phyloP scores from a whole-genome alignment of 2,329 filamentous ascomycete genomes.

The Botrytis hyacinthi region DNA sequence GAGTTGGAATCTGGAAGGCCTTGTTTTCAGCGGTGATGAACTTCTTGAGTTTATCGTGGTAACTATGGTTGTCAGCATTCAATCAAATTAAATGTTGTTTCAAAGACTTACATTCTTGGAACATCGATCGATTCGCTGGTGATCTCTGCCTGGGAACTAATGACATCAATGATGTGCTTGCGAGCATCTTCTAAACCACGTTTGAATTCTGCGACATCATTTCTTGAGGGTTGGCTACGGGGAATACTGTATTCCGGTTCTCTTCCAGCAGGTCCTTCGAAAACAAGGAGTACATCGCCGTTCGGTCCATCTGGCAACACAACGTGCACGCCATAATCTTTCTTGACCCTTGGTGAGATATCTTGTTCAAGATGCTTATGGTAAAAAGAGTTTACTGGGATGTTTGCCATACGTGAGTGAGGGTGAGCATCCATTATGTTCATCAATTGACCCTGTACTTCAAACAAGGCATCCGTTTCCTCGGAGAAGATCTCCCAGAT shows the following conservation, averaged over 20 bases:
- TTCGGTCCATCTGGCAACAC: conserved; percentile 64
- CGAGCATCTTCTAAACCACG: conserved; percentile 55
- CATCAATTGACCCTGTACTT: conserved; percentile 72
- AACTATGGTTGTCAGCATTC: conserved; percentile 44
- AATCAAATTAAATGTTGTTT: background rate
- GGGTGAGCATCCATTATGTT: conserved; percentile 72
- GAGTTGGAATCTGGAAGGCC: conserved; percentile 57
- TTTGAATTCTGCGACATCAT: conserved; percentile 54
- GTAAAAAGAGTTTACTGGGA: conserved; percentile 76
- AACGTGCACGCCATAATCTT: conserved; percentile 69
- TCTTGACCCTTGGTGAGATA: conserved; percentile 60
- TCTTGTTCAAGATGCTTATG: conserved; percentile 68
- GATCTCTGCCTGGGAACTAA: conserved; percentile 58
- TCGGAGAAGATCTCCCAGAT: conserved; percentile 87
- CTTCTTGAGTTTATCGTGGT: conserved; percentile 60
- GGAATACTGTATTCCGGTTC: conserved; percentile 53
- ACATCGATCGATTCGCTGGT: conserved; percentile 54
- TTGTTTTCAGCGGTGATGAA: conserved; percentile 67
- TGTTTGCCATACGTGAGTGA: conserved; percentile 64
- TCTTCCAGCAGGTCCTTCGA: conserved; percentile 59
- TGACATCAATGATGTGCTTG: conserved; percentile 55
- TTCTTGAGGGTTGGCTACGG: conserved; percentile 49
- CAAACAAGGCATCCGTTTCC: conserved; percentile 78
- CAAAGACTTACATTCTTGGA: conserved; percentile 50
- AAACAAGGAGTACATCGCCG: conserved; percentile 67